Base-by-base conservation (phyloP, 2,329 filamentous ascomycete genomes). In the Oidium heveae region DNA sequence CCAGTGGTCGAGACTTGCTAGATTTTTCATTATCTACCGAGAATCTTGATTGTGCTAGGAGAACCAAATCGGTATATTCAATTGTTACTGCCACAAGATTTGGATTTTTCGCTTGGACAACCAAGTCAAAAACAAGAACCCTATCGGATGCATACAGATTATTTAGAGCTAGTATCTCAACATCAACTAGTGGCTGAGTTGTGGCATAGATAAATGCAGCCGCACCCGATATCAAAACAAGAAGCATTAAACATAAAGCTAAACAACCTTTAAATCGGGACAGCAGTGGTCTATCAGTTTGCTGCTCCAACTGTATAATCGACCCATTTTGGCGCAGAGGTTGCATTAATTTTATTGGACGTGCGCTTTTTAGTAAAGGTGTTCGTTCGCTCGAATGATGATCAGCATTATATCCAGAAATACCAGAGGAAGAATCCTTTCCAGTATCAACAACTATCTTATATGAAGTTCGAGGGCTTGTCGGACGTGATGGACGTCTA, bases 71-170 rank as follows among this genome's bases (percentile, higher is more conserved):
- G 64, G 93, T 82, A 50, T 88, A 80, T 58, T 84, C 80, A 39
- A 98, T 79, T 2, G 83, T 83, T 44, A 98, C 83, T 1, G 86
- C 80, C 41, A 96, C 83, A 43, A 95, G 80, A 61, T 96, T 98
- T 0, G 89, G 88, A 65, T 98, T 98, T 61, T 89, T 74, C 0
- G 89, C 91, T 60, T 79, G 79, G 57, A 98, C 86, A 20, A 85
- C 79, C 52, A 98, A 70, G 66, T 98, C 89, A 62, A 96, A 76
- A 78, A 98, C 94, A 44, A 98, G 75, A 65, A 96, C 88, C 66
- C 94, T 86, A 66, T 94, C 86, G 61, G 86, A 94, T 2, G 88
- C 88, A 52, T 96, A 75, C 24, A 98, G 86, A 60, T 94, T 93
- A 61, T 83, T 79, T 60, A 98, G 86, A 58, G 82, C 80, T 55